Base-by-base conservation (phyloP, 2,329 filamentous ascomycete species). In the Ceratocystis smalleyi region DNA sequence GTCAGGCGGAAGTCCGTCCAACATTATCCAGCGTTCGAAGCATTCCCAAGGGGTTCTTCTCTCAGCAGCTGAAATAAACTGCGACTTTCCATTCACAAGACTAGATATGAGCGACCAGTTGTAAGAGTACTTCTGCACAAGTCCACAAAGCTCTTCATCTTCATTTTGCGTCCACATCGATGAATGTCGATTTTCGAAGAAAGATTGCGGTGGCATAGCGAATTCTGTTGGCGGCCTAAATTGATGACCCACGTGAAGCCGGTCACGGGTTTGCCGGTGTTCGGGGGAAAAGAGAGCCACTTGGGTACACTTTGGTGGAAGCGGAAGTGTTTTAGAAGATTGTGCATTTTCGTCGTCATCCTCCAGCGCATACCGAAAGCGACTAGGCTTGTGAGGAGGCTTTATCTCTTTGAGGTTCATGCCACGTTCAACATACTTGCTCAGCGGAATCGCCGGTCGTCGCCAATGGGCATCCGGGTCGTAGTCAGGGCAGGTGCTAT, bases 31-130 rank as follows among this genome's bases (percentile, higher is more conserved):
- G 54, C 94, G 83, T 74, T 99, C 94, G 70, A 99, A 99, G 72
- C 94, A 99, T 75, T 99, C 94, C 94, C 94, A 99, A 0, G 92
- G 91, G 2, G 92, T 97, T 59, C 94, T 83, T 67, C 94, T 83
- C 72, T 97, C 92, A 10, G 90, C 85, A 1, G 89, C 90, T 22
- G 91, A 92, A n/a, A 84, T 81, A 71, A 90, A 95, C 15, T 85
- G 73, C 0, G 90, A 95, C 62, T 83, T 84, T 17, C 87, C 81
- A 1, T 84, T 81, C 63, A 97, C 77, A 66, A 92, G 86, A 69
- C 83, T 88, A 1, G 91, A 89, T 63, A 97, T 96, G 4, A 99
- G 79, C 2, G 91, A 95, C 94, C 94, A 99, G 70, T 99, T 99
- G 77, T 96, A 97, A 0, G 90, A 90, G 71, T 94, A 95, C 68